Evolutionary conservation across 108 stramenopile species (phyloP), one percentile per base, ranked within the genome.

Genomic region (Fistulifera solaris): DNA sequence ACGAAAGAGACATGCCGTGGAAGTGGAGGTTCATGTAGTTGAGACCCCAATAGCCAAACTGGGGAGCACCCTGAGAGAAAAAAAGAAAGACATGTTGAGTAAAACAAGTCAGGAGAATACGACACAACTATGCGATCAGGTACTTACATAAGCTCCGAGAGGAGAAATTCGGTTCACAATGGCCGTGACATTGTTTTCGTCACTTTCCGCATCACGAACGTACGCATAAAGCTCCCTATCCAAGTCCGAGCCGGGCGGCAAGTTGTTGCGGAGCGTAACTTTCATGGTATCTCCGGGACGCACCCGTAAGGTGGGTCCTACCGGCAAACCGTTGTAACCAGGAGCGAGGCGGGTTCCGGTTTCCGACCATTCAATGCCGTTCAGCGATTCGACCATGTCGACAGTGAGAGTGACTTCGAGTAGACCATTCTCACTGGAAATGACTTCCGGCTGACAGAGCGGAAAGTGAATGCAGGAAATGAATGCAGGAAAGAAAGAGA

Each of bases 41-140:
- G 19, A 56, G 17, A 13, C 55, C 55, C 55, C 55, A 56, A 56
- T 17, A 56, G 15, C 55, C 55, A 42, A 40, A 56, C 21, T 56
- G 39, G 22, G 55, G 39, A 2, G 5, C 31, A 35, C 31, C 31
- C 31, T 35, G 31, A 8, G 31, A 8, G 3, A 8, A 35, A 35
- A 35, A 35, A 35, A 35, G 31, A 6, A 35, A 8, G 31, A 35
- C 8, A 16, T 16, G 39, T 56, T 56, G 14, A 35, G 31, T 6
- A 35, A 35, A 8, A 35, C 3, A 35, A 35, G 31, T 6, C 3
- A 8, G 8, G 31, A 35, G 31, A 35, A 35, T 35, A 35, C 31
- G 8, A 35, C 31, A 35, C 31, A 35, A 35, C n/a, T n/a, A 8
- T 35, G 31, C 31, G 8, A 35, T 35, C 6, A 8, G 8, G 31